Base-by-base conservation (phyloP, 2,329 filamentous ascomycete genomes). In the Hysterium pulicare region DNA sequence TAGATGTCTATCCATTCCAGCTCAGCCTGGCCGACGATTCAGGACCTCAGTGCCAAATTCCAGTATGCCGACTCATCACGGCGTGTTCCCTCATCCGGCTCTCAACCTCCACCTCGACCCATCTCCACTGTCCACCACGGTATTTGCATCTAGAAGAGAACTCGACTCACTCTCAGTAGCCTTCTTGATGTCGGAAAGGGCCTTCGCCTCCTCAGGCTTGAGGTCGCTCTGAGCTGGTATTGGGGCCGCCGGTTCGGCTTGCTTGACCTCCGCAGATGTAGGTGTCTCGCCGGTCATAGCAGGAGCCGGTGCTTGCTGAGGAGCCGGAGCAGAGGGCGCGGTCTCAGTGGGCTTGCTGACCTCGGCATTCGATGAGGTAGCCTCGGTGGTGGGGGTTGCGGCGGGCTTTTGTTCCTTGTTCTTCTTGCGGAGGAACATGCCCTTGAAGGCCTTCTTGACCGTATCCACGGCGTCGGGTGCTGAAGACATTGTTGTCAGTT, bases 371-470 rank as follows among this genome's bases (percentile, higher is more conserved):
- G 49, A 21, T 8, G 24, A 8, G 16, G 50, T 41, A 33, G 57
- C 52, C 10, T 56, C 49, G 28, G 57, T 47, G 33, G 54, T 43
- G 21, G 56, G 51, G n/a, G 60, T 54, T 24, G 62, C 53, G 21
- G 59, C 53, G 10, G 53, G 46, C 23, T 59, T 45, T 31, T 50
- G 47, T 34, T 58, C 45, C 28, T 41, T 34, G 22, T 48, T 48
- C 40, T 62, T 62, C 47, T 52, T 61, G 48, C 45, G 38, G n/a
- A 13, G 15, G 47, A 68, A 67, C 46, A 67, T 45, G 44, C 57
- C 51, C 55, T 65, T 68, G 50, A 67, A 55, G 48, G 54, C 53
- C 54, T 64, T 64, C 61, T 68, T 68, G 53, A 64, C 46, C 46
- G 57, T 58, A 38, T 59, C 51, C 41, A 64, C 40, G 34, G 64